A percentile compares a stretch with the other conserved stretches of the same genome.
phyloP scores from a whole-genome alignment of 1,284 basidiomycete species.

The Austroboletus olivaceoglutinosus region DNA sequence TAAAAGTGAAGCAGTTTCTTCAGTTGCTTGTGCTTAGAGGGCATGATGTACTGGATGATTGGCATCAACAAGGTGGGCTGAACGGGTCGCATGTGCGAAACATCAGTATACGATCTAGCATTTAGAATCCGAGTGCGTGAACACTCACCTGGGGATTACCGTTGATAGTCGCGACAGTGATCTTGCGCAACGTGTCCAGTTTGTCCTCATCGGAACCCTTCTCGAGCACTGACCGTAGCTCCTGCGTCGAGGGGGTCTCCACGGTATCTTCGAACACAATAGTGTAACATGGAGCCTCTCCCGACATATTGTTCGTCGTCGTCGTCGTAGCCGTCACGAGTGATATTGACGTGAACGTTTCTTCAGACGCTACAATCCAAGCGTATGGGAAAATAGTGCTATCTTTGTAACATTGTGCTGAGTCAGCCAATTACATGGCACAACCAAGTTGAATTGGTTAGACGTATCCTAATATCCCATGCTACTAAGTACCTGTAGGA shows the following conservation, averaged over 20 bases:
- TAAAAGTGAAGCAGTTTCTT: constrained; percentile 99
- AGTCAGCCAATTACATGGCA: too few species aligned
- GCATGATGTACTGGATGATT: constrained; percentile 90
- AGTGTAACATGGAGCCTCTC: constrained; percentile 77
- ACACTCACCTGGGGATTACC: constrained; percentile 76
- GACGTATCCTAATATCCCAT: too few species aligned
- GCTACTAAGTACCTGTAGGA: too few species aligned
- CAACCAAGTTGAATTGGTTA: too few species aligned
- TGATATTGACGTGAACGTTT: constrained; percentile 7
- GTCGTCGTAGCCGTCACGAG: constrained; percentile 12
- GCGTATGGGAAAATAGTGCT: constrained; percentile 13
- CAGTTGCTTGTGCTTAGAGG: constrained; percentile 93
- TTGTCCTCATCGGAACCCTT: constrained; percentile 98
- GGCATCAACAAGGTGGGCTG: constrained; percentile 95
- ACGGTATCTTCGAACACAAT: constrained; percentile 78
- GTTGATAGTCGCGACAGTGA: constrained; percentile 95
- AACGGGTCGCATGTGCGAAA: not conserved
- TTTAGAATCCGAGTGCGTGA: not conserved
- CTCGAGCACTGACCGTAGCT: constrained; percentile 85
- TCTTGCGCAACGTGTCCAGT: constrained; percentile 93
- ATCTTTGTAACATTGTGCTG: constrained; percentile 2
- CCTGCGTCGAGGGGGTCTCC: constrained; percentile 78
- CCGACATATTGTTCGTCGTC: constrained; percentile 25
- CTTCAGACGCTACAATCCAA: not conserved
- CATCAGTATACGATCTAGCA: constrained; percentile 4